phyloP scores from a whole-genome alignment of 257 asterid genomes.

The Nicotiana otophora region DNA sequence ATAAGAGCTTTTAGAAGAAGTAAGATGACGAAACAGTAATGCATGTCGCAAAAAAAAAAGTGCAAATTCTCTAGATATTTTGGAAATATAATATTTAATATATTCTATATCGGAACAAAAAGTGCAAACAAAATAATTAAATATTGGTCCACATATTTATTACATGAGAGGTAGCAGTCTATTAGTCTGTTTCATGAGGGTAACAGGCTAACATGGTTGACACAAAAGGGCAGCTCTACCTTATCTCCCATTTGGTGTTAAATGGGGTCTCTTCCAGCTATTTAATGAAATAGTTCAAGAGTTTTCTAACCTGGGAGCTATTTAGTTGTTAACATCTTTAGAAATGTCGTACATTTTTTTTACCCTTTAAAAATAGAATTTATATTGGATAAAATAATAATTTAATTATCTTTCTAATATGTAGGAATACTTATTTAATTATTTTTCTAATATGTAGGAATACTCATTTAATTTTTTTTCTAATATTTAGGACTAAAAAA shows the following conservation, averaged over 20 bases:
- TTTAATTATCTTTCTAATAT: too few relatives aligned
- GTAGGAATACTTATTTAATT: too few relatives aligned
- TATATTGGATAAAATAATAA: too few relatives aligned
- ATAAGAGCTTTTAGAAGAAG: background rate
- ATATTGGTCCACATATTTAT: background rate
- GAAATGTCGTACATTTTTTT: too few relatives aligned
- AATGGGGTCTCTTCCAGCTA: background rate
- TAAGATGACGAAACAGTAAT: background rate
- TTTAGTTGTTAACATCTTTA: background rate
- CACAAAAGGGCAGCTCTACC: background rate
- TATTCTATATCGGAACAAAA: background rate
- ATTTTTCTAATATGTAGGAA: too few relatives aligned
- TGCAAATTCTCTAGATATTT: background rate
- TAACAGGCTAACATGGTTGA: constrained; percentile 2
- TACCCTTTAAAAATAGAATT: too few relatives aligned
- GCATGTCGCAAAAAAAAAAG: background rate
- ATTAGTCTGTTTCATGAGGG: background rate
- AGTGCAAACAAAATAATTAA: background rate
- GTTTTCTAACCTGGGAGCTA: background rate
- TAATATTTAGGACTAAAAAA: too few relatives aligned
- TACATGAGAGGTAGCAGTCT: background rate
- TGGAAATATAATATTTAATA: too few relatives aligned
- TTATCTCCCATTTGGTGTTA: background rate
- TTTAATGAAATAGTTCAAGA: background rate
- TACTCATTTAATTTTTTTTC: too few relatives aligned